Evolutionary conservation across 306 rosid genomes (phyloP).

Genomic region (Corylus avellana): DNA sequence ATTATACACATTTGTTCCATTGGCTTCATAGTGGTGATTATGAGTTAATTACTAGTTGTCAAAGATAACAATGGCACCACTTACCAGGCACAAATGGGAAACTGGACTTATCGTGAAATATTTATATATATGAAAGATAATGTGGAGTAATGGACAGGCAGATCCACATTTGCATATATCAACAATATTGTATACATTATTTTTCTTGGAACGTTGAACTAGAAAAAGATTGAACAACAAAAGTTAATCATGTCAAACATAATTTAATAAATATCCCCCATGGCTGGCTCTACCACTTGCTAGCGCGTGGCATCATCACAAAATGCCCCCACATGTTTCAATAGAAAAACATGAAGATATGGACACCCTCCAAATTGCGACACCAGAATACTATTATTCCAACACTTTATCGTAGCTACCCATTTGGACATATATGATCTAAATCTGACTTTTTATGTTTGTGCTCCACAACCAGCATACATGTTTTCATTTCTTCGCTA

Average conservation of each 20-base stretch:
- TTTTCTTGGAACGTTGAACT: not conserved
- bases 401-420: not conserved
- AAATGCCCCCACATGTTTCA: not conserved
- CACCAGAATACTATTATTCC: not conserved
- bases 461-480: conserved; percentile 6
- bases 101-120: too few species aligned
- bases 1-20: too few species aligned
- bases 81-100: too few species aligned
- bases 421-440: not conserved
- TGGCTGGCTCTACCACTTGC: not conserved
- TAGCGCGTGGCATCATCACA: not conserved
- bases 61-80: too few species aligned
- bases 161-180: too few species aligned
- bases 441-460: not conserved
- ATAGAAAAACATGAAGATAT: not conserved
- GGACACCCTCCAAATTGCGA: not conserved
- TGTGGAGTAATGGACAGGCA: too few species aligned
- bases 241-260: not conserved
- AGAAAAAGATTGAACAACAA: not conserved
- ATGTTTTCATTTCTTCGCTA: not conserved
- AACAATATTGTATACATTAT: not conserved
- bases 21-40: too few species aligned
- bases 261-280: not conserved
- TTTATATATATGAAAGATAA: too few species aligned
- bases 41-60: too few species aligned